phyloP scores from a whole-genome alignment of 2,329 filamentous ascomycete genomes.

The Sclerotinia borealis region DNA sequence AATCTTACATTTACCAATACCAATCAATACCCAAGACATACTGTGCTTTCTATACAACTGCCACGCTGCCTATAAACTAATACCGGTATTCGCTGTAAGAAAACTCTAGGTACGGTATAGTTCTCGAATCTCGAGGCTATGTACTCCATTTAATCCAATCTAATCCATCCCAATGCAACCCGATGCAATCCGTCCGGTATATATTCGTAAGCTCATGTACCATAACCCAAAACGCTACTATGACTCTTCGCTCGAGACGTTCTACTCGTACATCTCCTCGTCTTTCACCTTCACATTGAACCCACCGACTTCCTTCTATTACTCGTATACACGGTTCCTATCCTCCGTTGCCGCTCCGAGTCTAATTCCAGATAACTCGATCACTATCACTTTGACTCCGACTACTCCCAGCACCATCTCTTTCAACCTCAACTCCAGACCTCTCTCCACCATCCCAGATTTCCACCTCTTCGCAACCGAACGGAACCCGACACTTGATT shows the following conservation, averaged over 20 bases:
- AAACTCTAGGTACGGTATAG: neutral
- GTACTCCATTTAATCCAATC: no score
- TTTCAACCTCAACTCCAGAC: slow-evolving; percentile 25
- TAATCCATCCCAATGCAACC: no score
- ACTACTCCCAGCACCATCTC: neutral
- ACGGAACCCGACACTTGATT: slow-evolving; percentile 24
- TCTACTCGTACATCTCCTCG: neutral
- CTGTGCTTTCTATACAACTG: neutral
- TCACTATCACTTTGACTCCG: slow-evolving; percentile 9
- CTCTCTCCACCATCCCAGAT: slow-evolving; percentile 21
- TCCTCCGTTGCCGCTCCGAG: no score
- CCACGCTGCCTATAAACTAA: neutral
- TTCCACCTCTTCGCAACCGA: slow-evolving; percentile 28
- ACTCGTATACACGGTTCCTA: no score
- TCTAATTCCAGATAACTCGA: neutral
- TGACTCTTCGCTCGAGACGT: neutral
- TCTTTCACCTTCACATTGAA: neutral
- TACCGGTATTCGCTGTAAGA: neutral
- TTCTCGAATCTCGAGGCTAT: no score
- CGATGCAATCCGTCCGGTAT: neutral
- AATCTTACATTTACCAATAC: no score
- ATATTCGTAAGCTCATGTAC: neutral
- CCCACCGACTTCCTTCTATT: neutral
- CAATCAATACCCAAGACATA: neutral
- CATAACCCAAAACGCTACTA: neutral